These are phyloP conservation scores for Cordyceps militaris DNA, from an alignment of 2,329 filamentous ascomycete genomes.

Conservation along the genomic window DNA sequence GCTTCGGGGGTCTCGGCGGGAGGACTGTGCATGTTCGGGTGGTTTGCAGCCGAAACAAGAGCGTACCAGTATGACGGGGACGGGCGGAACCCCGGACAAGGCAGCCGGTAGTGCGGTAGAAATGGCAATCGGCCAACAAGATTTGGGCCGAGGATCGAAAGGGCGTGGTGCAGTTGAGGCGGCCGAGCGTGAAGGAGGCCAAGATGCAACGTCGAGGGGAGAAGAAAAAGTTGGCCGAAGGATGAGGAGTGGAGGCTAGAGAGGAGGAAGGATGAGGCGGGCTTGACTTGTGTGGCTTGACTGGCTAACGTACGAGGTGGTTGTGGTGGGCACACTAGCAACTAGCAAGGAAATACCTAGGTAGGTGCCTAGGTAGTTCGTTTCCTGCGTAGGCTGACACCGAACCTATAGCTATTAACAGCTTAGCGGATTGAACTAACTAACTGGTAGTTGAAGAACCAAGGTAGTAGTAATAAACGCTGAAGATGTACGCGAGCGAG, in stretches of 20 bases:
- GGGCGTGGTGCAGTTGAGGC: not conserved
- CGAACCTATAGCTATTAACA: too few relatives aligned
- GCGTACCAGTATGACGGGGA: not conserved
- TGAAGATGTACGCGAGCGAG: too few relatives aligned
- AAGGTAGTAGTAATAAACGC: too few relatives aligned
- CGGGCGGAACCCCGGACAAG: not conserved
- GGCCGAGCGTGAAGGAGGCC: conserved; percentile 1
- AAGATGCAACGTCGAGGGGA: conserved; percentile 4
- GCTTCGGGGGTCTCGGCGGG: not conserved
- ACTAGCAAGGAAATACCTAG: not conserved
- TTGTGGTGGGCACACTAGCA: not conserved
- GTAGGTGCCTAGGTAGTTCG: not conserved
- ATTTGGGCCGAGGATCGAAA: not conserved
- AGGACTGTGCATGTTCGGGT: conserved; percentile 11
- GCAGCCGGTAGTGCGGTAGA: not conserved
- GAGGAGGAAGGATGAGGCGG: not conserved
- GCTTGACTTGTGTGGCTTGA: too few relatives aligned
- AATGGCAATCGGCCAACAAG: not conserved
- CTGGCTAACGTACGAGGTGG: too few relatives aligned
- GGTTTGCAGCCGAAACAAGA: not conserved
- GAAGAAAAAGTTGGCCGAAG: conserved; percentile 15
- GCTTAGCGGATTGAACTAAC: too few relatives aligned
- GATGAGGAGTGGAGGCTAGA: conserved; percentile 6
- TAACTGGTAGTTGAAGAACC: too few relatives aligned
- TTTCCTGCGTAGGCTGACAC: too few relatives aligned